Percentiles rank a stretch among this genome's conserved stretches.
phyloP scores from a whole-genome alignment of 805 yeast genomes.

The Lachancea mirantina region DNA sequence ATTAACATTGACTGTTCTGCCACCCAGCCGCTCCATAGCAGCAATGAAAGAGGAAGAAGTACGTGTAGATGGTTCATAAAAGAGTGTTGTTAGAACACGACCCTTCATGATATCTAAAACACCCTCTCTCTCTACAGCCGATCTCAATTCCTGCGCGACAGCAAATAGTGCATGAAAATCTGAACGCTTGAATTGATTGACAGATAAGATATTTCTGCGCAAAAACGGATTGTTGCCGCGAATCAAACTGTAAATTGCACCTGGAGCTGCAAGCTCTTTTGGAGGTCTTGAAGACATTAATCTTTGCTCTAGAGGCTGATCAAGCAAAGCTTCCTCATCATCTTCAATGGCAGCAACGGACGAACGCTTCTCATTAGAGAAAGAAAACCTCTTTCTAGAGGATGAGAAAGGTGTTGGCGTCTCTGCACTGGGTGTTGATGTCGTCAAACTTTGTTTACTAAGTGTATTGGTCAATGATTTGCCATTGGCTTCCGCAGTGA shows the following conservation, averaged over 20 bases:
- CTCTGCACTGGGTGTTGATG: conserved; percentile 26
- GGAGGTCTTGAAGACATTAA: conserved; percentile 70
- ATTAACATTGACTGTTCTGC: conserved; percentile 84
- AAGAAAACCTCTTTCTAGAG: conserved; percentile 43
- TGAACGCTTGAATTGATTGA: conserved; percentile 76
- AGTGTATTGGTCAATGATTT: conserved; percentile 43
- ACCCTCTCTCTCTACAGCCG: conserved; percentile 94
- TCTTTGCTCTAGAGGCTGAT: conserved; percentile 41
- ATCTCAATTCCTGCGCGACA: conserved; percentile 96
- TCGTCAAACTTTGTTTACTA: conserved; percentile 32
- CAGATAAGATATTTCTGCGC: conserved; percentile 81
- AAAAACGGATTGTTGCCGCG: conserved; percentile 84
- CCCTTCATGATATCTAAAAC: conserved; percentile 87
- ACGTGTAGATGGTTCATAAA: conserved; percentile 97
- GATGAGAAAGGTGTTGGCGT: conserved; percentile 26
- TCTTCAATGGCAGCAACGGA: conserved; percentile 34
- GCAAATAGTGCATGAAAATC: conserved; percentile 90
- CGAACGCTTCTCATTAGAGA: conserved; percentile 37
- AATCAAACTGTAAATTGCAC: conserved; percentile 70
- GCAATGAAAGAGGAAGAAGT: conserved; percentile 96
- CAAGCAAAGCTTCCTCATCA: conserved; percentile 48
- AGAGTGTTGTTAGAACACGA: conserved; percentile 85
- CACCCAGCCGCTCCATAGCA: conserved; percentile 99
- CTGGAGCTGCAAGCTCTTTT: conserved; percentile 64
- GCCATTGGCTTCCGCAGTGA: conserved; percentile 56